Conservation (phyloP, 2,329 filamentous ascomycete genomes). For the Metarhizium sp. region DNA sequence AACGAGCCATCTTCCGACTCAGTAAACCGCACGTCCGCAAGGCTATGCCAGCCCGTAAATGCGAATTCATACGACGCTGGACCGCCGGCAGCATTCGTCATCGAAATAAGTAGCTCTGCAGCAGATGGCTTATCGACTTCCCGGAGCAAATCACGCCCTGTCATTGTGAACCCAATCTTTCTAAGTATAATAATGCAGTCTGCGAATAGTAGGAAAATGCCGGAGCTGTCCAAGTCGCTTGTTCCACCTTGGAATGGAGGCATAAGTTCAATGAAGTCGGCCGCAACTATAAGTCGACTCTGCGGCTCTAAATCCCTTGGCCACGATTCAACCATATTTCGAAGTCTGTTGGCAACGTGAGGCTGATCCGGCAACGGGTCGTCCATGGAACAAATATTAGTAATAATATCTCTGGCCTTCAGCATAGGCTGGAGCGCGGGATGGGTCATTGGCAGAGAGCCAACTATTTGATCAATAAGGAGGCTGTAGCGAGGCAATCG, state of each 20-base stretch:
- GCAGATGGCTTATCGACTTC: constrained; percentile 76
- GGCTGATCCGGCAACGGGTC: constrained; percentile 59
- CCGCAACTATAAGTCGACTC: constrained; percentile 71
- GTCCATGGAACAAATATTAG: constrained; percentile 93
- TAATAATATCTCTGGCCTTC: constrained; percentile 85
- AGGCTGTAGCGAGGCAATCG: constrained; percentile 88
- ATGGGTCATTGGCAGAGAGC: constrained; percentile 75
- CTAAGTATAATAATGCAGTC: constrained; percentile 71
- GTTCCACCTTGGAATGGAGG: constrained; percentile 53
- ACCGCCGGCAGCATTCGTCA: constrained; percentile 54
- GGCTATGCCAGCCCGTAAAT: constrained; percentile 63
- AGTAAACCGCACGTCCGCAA: constrained; percentile 64
- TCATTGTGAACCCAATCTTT: constrained; percentile 55
- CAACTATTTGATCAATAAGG: constrained; percentile 90
- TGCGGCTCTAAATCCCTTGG: constrained; percentile 60
- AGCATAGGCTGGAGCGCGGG: constrained; percentile 75
- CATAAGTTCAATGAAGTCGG: constrained; percentile 68
- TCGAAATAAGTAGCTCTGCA: constrained; percentile 51
- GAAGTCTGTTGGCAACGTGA: constrained; percentile 63
- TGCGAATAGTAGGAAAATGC: constrained; percentile 75
- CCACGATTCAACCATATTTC: constrained; percentile 71
- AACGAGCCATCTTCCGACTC: constrained; percentile 56
- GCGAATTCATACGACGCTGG: constrained; percentile 59
- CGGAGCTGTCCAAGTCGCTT: constrained; percentile 40
- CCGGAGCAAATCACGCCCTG: constrained; percentile 68